Conservation (phyloP, 495 filamentous ascomycete species). For the Talaromyces ruber region DNA sequence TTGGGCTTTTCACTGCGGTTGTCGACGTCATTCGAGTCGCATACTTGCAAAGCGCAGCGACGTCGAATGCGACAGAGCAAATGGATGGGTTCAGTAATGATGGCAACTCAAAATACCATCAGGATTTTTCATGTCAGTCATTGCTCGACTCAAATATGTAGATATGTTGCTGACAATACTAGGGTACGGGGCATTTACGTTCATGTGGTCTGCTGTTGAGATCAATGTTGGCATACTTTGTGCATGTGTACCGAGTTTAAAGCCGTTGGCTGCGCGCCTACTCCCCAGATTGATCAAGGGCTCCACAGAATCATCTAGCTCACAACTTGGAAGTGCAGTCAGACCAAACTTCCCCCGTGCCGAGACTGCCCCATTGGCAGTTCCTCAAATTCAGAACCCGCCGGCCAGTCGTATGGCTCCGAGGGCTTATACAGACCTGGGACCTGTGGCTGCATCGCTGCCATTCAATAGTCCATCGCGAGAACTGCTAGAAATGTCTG, state of each 20-base stretch:
- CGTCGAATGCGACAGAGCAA: slow-evolving; percentile 20
- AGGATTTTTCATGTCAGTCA: slow-evolving; percentile 48
- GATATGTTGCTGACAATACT: not conserved
- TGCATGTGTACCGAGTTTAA: slow-evolving; percentile 80
- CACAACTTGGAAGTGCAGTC: slow-evolving; percentile 7
- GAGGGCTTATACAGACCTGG: slow-evolving; percentile 6
- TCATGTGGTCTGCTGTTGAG: slow-evolving; percentile 91
- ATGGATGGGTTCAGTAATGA: slow-evolving; percentile 2
- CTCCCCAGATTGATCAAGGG: slow-evolving; percentile 62
- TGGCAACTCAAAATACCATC: slow-evolving; percentile 7
- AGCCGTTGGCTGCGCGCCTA: slow-evolving; percentile 70
- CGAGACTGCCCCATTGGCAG: not conserved
- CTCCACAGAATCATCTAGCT: slow-evolving; percentile 23
- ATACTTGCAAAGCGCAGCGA: slow-evolving; percentile 71
- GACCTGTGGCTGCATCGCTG: not conserved
- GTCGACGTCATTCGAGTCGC: slow-evolving; percentile 86
- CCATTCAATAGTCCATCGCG: not conserved
- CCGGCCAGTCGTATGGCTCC: slow-evolving; percentile 10
- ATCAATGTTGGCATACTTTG: slow-evolving; percentile 85
- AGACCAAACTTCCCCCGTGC: slow-evolving; percentile 4
- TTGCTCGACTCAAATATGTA: not conserved
- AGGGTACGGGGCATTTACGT: slow-evolving; percentile 72
- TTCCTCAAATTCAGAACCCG: slow-evolving; percentile 11
- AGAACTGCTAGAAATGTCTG: slow-evolving; percentile 20
- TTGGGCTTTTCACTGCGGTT: slow-evolving; percentile 79